Conservation (phyloP, 805 yeast genomes). For the Candida boleticola region DNA sequence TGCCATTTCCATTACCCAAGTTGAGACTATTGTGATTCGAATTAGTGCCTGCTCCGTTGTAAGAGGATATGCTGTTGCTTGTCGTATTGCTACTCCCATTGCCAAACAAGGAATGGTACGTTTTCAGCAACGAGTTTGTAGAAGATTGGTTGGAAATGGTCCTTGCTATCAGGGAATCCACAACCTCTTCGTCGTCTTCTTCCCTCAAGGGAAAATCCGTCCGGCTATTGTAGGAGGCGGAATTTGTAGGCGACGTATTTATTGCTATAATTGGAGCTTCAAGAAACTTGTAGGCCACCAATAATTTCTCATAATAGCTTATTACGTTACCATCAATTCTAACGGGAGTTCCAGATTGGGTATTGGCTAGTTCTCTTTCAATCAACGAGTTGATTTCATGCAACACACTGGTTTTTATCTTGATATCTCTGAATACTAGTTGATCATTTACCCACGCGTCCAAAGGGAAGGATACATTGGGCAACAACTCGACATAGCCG, state of each 20-base stretch:
- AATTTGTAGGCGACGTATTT: neutral
- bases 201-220: slow-evolving; percentile 12
- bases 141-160: slow-evolving; percentile 13
- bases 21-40: neutral
- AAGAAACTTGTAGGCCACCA: slow-evolving; percentile 32
- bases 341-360: slow-evolving; percentile 5
- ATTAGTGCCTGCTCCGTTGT: neutral
- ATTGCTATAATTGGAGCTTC: slow-evolving; percentile 15
- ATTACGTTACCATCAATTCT: slow-evolving; percentile 12
- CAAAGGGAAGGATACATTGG: slow-evolving; percentile 31
- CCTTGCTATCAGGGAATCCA: slow-evolving; percentile 10
- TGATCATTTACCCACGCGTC: slow-evolving; percentile 38
- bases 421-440: slow-evolving; percentile 27
- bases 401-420: slow-evolving; percentile 30
- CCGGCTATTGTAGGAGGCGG: slow-evolving; percentile 4
- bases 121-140: slow-evolving; percentile 11
- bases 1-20: slow-evolving; percentile 1
- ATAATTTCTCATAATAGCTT: slow-evolving; percentile 27
- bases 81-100: neutral
- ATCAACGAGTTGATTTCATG: slow-evolving; percentile 32
- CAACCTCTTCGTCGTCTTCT: slow-evolving; percentile 18
- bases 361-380: slow-evolving; percentile 15
- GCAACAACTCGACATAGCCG: slow-evolving; percentile 24
- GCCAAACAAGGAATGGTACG: slow-evolving; percentile 9
- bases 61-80: neutral